These are phyloP conservation scores for Hericium rajendrae DNA, from an alignment of 768 basidiomycete genomes.

Conservation along the genomic window DNA sequence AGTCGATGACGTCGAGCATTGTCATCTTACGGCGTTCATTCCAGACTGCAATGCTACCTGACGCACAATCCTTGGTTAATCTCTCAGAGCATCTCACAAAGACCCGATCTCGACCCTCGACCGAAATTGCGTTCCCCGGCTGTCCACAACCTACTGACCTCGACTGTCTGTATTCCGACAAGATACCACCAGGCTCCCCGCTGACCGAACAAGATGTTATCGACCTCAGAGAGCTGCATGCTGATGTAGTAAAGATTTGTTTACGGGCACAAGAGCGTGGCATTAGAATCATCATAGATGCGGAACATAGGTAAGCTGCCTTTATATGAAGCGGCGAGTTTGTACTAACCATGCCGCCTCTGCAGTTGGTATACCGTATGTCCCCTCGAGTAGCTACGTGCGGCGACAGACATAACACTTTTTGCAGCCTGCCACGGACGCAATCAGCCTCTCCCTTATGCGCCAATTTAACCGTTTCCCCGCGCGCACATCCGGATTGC, in stretches of 20 bases:
- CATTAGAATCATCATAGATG: constrained; percentile 72
- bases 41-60: constrained; percentile 62
- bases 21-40: neutral
- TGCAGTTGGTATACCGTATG: constrained; percentile 31
- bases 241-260: constrained; percentile 58
- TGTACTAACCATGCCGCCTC: neutral
- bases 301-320: constrained; percentile 58
- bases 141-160: constrained; percentile 52
- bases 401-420: neutral
- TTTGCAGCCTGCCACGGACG: constrained; percentile 73
- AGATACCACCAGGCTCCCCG: constrained; percentile 12
- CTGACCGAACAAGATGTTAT: constrained; percentile 49
- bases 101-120: constrained; percentile 25
- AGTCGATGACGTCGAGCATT: neutral
- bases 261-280: constrained; percentile 46
- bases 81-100: constrained; percentile 50
- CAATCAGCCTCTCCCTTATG: constrained; percentile 65
- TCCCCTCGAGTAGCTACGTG: neutral
- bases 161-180: constrained; percentile 30
- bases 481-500: constrained; percentile 5
- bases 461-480: constrained; percentile 57
- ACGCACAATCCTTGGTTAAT: constrained; percentile 48
- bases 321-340: too few species aligned
- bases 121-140: constrained; percentile 57
- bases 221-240: constrained; percentile 50